Evolutionary conservation across 257 asterid species (phyloP), one percentile per base, ranked within the genome.

Genomic region (Verbascum thapsus): DNA sequence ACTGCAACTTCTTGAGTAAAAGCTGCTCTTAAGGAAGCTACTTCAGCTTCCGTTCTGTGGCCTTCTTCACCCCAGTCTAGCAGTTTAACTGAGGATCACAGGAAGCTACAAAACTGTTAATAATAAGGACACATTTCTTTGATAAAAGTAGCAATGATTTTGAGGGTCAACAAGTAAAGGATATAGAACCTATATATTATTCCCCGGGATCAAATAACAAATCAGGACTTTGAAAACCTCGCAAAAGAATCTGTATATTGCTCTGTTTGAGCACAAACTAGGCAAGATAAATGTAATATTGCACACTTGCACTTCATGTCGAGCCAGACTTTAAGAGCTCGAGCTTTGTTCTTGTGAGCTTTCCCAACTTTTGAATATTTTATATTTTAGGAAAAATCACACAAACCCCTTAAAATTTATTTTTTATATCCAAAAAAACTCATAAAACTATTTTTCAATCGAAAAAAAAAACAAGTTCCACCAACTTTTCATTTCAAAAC

Each of bases 11-110:
- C 96, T 76, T 88, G 96, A 39, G 95, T 80, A 72, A 88, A 88
- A 58, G 95, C 95, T 53, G 95, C 87, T 68, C 96, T 72, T 61
- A 88, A 66, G 18, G 95, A 86, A 17, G 81, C 71, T 69, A 86
- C 72, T 74, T 88, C 96, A 10, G 95, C 83, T 20, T 86, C 95
- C 3, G 95, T 86, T 53, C 92, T 66, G 75, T 85, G 91, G 32
- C 96, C 95, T 66, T 88, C 95, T 80, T 86, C 96, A 13, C 95
- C 96, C 92, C 92, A 88, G 78, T 88, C 96, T 52, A 88, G 85
- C 82, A 88, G 74, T 75, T 88, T 88, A 74, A 88, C 95, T 88
- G 85, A 66, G 60, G 70, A 54, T 68, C 58, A 71, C 17, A 48
- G 6, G 39, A 64, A 63, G 64, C 62, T 63, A 71, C 45, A 50